Conservation (phyloP, 495 filamentous ascomycete genomes). For the Xylaria scruposa region DNA sequence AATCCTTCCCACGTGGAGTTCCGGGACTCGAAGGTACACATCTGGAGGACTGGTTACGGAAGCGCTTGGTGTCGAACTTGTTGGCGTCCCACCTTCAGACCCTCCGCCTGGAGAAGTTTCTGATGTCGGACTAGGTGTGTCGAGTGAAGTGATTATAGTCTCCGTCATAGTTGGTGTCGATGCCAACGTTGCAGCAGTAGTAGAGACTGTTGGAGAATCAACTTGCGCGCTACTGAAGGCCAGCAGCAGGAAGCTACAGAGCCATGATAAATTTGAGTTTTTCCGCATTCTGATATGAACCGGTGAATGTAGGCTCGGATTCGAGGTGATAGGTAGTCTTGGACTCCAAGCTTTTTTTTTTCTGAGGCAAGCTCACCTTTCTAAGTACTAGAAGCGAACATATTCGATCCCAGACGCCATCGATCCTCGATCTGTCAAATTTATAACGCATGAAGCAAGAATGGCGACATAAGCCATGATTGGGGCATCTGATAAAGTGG, state of each 20-base stretch:
- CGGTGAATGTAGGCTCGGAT: conserved; percentile 29
- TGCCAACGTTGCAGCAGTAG: neutral
- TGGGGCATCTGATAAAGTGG: neutral
- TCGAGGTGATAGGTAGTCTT: neutral
- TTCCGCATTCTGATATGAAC: conserved; percentile 38
- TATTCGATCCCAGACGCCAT: neutral
- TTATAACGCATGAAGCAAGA: conserved; percentile 5
- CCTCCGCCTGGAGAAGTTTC: conserved; percentile 22
- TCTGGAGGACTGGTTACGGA: conserved; percentile 51
- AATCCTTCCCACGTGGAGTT: conserved; percentile 60
- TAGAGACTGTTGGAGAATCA: conserved; percentile 20
- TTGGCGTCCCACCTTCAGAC: conserved; percentile 22
- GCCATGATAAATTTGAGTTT: conserved; percentile 27
- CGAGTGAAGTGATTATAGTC: neutral
- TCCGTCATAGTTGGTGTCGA: neutral
- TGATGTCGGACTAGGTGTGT: conserved; percentile 25
- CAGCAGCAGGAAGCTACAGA: conserved; percentile 35
- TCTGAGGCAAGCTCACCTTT: conserved; percentile 1
- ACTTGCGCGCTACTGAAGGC: conserved; percentile 37
- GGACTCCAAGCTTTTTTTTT: neutral
- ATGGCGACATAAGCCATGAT: neutral
- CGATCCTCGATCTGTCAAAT: neutral
- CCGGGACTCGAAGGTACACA: conserved; percentile 60
- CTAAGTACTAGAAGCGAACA: neutral
- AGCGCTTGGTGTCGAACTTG: conserved; percentile 28